Conservation (phyloP, 495 filamentous ascomycete genomes). For the Aspergillus olivimuriae region DNA sequence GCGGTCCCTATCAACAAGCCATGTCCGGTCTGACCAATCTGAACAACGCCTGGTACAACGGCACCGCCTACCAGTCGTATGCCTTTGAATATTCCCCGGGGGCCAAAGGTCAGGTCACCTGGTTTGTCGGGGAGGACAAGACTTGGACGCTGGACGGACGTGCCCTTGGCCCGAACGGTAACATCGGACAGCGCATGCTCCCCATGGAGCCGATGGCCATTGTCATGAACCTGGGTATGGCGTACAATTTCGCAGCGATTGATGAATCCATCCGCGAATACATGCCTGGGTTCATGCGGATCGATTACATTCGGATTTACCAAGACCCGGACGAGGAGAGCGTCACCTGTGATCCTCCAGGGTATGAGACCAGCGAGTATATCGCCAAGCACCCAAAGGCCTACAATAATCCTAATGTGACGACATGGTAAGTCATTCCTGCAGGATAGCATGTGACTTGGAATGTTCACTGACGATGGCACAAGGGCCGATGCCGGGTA, state of each 20-base stretch:
- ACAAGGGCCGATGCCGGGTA: constrained; percentile 37
- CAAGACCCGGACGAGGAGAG: constrained; percentile 53
- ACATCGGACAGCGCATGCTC: constrained; percentile 63
- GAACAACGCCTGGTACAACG: constrained; percentile 74
- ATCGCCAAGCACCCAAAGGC: constrained; percentile 57
- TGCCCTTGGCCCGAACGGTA: constrained; percentile 65
- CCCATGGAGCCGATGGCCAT: constrained; percentile 66
- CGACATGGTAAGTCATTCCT: constrained; percentile 29
- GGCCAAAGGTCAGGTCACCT: constrained; percentile 51
- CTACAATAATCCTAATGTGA: constrained; percentile 62
- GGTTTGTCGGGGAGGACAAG: constrained; percentile 60
- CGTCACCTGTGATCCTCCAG: constrained; percentile 66
- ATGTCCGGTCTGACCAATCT: constrained; percentile 65
- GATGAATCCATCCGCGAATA: constrained; percentile 47
- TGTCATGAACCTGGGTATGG: constrained; percentile 71
- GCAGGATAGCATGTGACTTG: constrained; percentile 3
- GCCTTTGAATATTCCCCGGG: constrained; percentile 70
- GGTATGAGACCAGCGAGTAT: constrained; percentile 65
- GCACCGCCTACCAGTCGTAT: constrained; percentile 63
- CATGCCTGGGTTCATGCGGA: constrained; percentile 62
- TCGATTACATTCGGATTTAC: constrained; percentile 74
- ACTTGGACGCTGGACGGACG: constrained; percentile 62
- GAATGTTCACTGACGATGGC: too few species aligned
- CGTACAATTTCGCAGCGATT: constrained; percentile 56
- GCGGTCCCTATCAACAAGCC: constrained; percentile 67